Evolutionary conservation across 2,329 filamentous ascomycete genomes (phyloP), one percentile per base, ranked within the genome.

Genomic region (Colletotrichum sp.): DNA sequence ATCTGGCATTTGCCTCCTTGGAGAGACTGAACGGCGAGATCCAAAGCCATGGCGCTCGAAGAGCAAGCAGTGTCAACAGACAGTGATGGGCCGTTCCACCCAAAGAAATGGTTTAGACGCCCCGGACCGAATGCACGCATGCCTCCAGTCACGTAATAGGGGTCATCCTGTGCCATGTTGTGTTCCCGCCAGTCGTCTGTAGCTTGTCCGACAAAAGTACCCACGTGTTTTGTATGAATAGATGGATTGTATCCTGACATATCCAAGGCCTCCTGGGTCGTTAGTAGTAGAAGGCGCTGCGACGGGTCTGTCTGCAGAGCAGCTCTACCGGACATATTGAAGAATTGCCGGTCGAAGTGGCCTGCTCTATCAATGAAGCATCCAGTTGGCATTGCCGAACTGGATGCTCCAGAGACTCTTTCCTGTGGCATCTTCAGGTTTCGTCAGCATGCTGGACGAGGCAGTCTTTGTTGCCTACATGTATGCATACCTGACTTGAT

Each of bases 31-130:
- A 58, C 4, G 55, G 55, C 55, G 24, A 58, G 55, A 28, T 58
- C 55, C 1, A 64, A 1, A 64, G 62, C 62, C 62, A 85, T 84
- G 1, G 79, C 76, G 0, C 83, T 84, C 0, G 84, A 82, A 0
- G 83, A 84, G 72, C 85, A 86, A 0, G 85, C 85, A 4, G 84
- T 86, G 62, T 87, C 84, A 16, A 85, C 70, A 2, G 80, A 80
- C n/a, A 84, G 28, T 5, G 79, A 78, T 0, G 85, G 85, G 0
- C 85, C 85, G 1, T 79, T 81, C 83, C 83, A 85, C 4, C 84
- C 84, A 70, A 86, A 86, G 63, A 79, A 80, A 63, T 87, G 82
- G 30, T 78, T 81, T 5, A 87, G 73, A 26, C 78, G 79, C 13
- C 85, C 85, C 3, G 78, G 71, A 7, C 83, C 71, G 61, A 86